phyloP scores from a whole-genome alignment of 805 yeast genomes.

The Ogataea pilisensis region DNA sequence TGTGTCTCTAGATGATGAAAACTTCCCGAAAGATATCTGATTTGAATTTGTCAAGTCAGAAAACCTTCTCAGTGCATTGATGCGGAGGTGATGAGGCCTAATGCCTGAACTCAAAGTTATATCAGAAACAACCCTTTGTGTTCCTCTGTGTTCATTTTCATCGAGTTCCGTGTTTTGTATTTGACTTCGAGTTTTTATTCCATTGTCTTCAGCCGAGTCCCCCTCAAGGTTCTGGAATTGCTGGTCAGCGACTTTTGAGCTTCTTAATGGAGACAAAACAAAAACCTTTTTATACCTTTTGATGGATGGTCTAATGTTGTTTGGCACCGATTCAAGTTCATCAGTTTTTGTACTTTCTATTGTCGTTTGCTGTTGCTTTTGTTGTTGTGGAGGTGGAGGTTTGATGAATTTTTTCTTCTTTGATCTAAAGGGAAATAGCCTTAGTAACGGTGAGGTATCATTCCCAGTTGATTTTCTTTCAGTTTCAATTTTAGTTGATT shows the following conservation, averaged over 20 bases:
- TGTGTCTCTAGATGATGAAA: background rate
- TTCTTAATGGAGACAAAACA: constrained; percentile 1
- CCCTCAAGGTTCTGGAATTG: too few relatives aligned
- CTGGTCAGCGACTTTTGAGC: background rate
- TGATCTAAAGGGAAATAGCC: constrained; percentile 1
- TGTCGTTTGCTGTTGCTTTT: background rate
- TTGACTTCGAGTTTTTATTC: too few relatives aligned
- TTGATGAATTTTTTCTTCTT: constrained; percentile 2
- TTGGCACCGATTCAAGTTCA: too few relatives aligned
- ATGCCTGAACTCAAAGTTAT: too few relatives aligned
- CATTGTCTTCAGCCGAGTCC: too few relatives aligned
- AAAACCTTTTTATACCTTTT: background rate
- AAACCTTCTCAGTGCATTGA: background rate
- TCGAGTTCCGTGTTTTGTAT: too few relatives aligned
- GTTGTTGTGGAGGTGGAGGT: constrained; percentile 6
- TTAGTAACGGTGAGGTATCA: background rate
- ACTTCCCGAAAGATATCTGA: background rate
- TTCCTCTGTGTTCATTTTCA: too few relatives aligned
- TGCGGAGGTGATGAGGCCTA: background rate
- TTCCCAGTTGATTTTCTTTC: background rate
- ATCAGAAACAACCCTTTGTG: too few relatives aligned
- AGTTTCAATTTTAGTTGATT: too few relatives aligned
- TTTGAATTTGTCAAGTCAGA: background rate
- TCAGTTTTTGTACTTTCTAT: background rate
- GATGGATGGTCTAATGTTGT: background rate